These are phyloP conservation scores for Phytophthora citricola DNA, from an alignment of 352 stramenopile genomes.

Conservation along the genomic window DNA sequence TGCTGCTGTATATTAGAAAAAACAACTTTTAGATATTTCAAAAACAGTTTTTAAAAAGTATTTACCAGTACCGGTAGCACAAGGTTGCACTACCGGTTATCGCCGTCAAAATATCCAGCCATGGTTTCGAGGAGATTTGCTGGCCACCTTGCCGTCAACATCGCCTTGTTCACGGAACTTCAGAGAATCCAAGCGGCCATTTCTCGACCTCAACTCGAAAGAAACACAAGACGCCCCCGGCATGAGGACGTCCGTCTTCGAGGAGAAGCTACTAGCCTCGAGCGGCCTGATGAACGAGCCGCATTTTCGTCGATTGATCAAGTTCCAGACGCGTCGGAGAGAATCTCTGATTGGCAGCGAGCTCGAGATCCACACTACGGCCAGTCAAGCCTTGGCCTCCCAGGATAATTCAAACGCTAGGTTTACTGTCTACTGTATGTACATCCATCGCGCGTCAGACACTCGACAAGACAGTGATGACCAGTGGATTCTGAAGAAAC, in stretches of 20 bases:
- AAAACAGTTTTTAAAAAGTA: too few species aligned
- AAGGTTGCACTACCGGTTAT: background rate
- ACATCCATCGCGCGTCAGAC: conserved; percentile 38
- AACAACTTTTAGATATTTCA: too few species aligned
- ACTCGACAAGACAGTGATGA: conserved; percentile 6
- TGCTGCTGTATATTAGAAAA: too few species aligned
- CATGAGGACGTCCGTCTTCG: conserved; percentile 19
- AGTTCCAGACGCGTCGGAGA: conserved; percentile 67
- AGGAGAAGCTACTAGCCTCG: conserved; percentile 28
- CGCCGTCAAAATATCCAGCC: conserved; percentile 19
- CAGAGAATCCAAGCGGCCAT: conserved; percentile 15
- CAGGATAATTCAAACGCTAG: conserved; percentile 23
- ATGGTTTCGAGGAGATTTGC: conserved; percentile 13
- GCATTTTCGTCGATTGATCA: conserved; percentile 60
- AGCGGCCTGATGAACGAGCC: conserved; percentile 47
- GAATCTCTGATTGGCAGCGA: conserved; percentile 44
- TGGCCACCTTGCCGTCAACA: conserved; percentile 21
- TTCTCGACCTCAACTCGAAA: conserved; percentile 17
- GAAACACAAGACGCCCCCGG: background rate
- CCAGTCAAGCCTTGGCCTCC: conserved; percentile 24
- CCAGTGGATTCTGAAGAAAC: conserved; percentile 60
- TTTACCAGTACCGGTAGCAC: too few species aligned
- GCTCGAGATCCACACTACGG: conserved; percentile 51
- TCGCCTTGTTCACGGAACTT: conserved; percentile 19
- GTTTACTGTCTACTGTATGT: conserved; percentile 66